Evolutionary conservation across 495 filamentous ascomycete genomes (phyloP), one percentile per base, ranked within the genome.

Genomic region (Aspergillus asperescens): DNA sequence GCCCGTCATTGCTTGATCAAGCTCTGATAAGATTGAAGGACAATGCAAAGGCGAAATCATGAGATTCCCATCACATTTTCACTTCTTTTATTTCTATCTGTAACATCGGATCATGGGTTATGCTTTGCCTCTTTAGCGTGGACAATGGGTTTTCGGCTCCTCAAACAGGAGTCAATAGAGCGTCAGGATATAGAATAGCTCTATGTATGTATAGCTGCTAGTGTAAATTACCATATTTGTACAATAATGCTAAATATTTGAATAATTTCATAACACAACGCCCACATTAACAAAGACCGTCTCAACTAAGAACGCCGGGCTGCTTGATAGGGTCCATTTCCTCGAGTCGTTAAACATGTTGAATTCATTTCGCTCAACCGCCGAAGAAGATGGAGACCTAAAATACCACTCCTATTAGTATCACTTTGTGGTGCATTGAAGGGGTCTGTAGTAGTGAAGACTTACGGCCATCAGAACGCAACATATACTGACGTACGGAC

Each of bases 401-500:
- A 16, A 56, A 5, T 12, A 55, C 31, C 10, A n/a, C 32, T 16
- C 24, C 22, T 37, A 46, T 54, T 50, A 59, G 40, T 39, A 46
- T 48, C 47, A 20, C 44, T 9, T 38, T 42, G 2, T 8, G 13
- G 22, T 10, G 12, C 27, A 8, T 25, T 12, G 28, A 32, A 20
- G n/a, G 7, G 27, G 23, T 15, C 9, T n/a, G 2, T 1, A 6
- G 16, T 39, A 32, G 18, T 15, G 7, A n/a, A 5, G 4, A 81
- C 87, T 76, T 67, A 96, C 93, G 54, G 94, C 94, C 90, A 97
- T 97, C 58, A 89, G 62, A 8, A 96, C 74, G 67, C 94, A 97
- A 67, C 90, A 96, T 61, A 96, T 71, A 72, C 91, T 95, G 51
- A 98, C 89, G 66, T 98, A 97, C 37, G 93, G 94, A 62, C 90